Evolutionary conservation across 257 asterid genomes (phyloP).

Genomic region (Solanum pimpinellifolium): DNA sequence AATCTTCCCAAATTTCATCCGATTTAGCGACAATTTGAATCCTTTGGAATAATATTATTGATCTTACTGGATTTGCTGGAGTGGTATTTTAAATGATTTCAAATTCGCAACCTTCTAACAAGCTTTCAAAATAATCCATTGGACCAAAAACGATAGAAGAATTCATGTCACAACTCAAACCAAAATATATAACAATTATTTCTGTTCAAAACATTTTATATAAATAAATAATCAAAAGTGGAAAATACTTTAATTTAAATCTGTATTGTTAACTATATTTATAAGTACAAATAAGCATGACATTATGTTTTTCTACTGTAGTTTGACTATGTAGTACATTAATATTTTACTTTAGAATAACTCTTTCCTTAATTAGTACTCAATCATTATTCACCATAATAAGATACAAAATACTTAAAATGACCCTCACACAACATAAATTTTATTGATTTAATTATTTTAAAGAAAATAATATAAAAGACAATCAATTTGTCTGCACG

Average conservation of each 20-base stretch:
- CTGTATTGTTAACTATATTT: not conserved
- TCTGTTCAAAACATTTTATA: not conserved
- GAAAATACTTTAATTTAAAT: not conserved
- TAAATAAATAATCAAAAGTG: not conserved
- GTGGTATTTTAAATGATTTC: not conserved
- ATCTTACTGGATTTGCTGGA: not conserved
- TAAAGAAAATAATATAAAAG: too few species aligned
- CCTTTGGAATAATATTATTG: not conserved
- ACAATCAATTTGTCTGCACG: too few species aligned
- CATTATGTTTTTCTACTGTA: too few species aligned
- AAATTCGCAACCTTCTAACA: too few species aligned
- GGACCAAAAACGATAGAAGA: not conserved
- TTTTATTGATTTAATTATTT: too few species aligned
- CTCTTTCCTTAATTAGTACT: too few species aligned
- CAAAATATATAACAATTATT: not conserved
- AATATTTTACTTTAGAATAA: too few species aligned
- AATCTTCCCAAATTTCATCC: constrained; percentile 14
- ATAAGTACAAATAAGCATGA: too few species aligned
- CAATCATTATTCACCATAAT: too few species aligned
- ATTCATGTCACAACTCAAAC: not conserved
- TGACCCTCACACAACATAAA: too few species aligned
- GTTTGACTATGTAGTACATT: too few species aligned
- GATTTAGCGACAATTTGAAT: constrained; percentile 11
- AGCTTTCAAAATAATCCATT: not conserved
- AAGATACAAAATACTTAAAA: too few species aligned